Base-by-base conservation (phyloP, 148 eudicot species). In the Rhododendron vialii region DNA sequence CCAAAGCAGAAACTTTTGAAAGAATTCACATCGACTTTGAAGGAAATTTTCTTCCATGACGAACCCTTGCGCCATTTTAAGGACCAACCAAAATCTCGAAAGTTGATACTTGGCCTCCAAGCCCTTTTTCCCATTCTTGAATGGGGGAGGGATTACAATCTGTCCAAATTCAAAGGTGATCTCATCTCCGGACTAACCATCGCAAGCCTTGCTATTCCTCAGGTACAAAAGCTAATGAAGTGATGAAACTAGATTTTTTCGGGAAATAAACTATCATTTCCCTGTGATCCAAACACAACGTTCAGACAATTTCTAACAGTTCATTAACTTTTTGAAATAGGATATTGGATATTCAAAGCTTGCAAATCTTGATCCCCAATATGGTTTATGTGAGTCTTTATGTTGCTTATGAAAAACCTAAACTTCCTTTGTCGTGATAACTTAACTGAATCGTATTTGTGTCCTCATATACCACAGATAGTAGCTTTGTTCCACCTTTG, bases 301-400 rank as follows among this genome's bases (percentile, higher is more conserved):
- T 76, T 76, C 24, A 76, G 50, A 76, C 48, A 76, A 38, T 28
- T 63, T 38, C 12, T 85, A 50, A 80, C 41, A 43, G 3, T 20
- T 48, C 30, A 5, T 75, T 89, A 1, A 26, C 73, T 43, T 83
- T 55, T 3, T 20, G 45, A 35, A 45, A 87, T 90, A 96, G 99
- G 99, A 96, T 81, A 94, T 96, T 87, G 99, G 91, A 36, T 96
- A 96, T 87, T 92, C 99, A 57, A 95, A 92, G 83, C 98, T 96
- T 47, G 98, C 98, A n/a, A 84, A 88, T 84, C 90, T 96, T 28
- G 59, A 84, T 41, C 93, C 99, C 18, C 93, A 96, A 57, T 86
- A 69, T 87, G 99, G 97, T 84, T 55, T 93, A 78, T 92, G 95
- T 92, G 74, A 90, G 95, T 89, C 71, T 63, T 63, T 28, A 63